A percentile compares a stretch with the other conserved stretches of the same genome.
Conservation (phyloP, 2,329 filamentous ascomycete species). For the Ilyonectria sp. region DNA sequence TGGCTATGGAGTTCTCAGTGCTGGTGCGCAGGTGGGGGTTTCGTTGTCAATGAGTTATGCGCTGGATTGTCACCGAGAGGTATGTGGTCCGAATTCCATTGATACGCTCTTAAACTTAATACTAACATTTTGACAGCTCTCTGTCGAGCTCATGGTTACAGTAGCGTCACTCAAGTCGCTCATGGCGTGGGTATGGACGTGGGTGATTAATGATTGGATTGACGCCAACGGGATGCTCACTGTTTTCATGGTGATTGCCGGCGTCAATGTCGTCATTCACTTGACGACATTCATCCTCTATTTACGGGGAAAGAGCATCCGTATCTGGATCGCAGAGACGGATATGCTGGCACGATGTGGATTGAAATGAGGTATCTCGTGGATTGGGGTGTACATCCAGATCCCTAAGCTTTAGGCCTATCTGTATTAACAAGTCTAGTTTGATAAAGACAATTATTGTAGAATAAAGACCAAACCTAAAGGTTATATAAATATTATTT, state of each 20-base stretch:
- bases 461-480: too few species aligned
- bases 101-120: background rate
- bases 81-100: background rate
- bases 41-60: slow-evolving; percentile 31
- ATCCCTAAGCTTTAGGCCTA: background rate
- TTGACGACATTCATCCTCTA: slow-evolving; percentile 11
- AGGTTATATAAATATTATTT: too few species aligned
- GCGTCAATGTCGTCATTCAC: slow-evolving; percentile 17
- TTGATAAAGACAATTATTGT: too few species aligned
- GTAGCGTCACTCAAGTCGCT: slow-evolving; percentile 21
- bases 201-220: slow-evolving; percentile 30
- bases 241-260: slow-evolving; percentile 24
- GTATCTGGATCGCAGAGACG: slow-evolving; percentile 22
- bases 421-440: background rate
- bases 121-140: slow-evolving; percentile 14
- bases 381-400: background rate
- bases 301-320: slow-evolving; percentile 15
- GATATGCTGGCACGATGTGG: slow-evolving; percentile 20
- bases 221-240: slow-evolving; percentile 13
- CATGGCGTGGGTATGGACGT: slow-evolving; percentile 28
- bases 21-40: slow-evolving; percentile 25
- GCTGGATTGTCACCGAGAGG: slow-evolving; percentile 28
- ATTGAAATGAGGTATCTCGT: background rate
- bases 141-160: slow-evolving; percentile 28
- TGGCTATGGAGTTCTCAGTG: slow-evolving; percentile 22